Base-by-base conservation (phyloP, 2,329 filamentous ascomycete species). In the Pseudopithomyces maydicus region DNA sequence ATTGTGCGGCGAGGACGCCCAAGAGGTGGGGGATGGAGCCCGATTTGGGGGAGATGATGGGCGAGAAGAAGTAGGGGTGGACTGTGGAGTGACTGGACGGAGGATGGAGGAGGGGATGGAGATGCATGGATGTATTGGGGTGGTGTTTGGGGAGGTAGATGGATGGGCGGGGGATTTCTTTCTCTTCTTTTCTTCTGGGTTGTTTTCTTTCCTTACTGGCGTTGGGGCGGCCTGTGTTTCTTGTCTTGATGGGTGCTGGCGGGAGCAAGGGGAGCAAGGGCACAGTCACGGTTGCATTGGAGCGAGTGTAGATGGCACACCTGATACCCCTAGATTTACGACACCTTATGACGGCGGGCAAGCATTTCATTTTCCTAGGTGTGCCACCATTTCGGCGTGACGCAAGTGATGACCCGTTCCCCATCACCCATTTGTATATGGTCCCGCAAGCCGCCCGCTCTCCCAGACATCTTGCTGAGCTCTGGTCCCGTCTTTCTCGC, bases 281-380 rank as follows among this genome's bases (percentile, higher is more conserved):
- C 33, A 38, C n/a, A 23, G 22, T 50, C 47, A 42, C 10, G 47
- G 47, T 42, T 26, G 35, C 15, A 26, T 36, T 12, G 36, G 14
- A 19, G 33, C 20, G 23, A 32, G 2, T 22, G 47, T 32, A 42
- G 22, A 41, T 6, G 23, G 36, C n/a, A 39, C 15, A 41, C 15
- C 10, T 33, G 43, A 50, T 50, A 50, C 47, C 47, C 47, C 22
- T 50, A 41, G 19, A 49, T 20, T 8, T n/a, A 23, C 22, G 33
- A 17, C 20, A 17, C n/a, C n/a, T n/a, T n/a, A n/a, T 39, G 26
- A 48, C 17, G 2, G 14, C 45, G 7, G 15, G 15, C 32, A 48
- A 8, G 4, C 12, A 38, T 38, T n/a, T 11, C 12, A 38, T 38
- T n/a, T 14, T 38, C 12, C 35, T 14, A 6, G 35, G 12, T 14